These are phyloP conservation scores for Zygoascus sp. DNA, from an alignment of 1,139 yeast genomes.

Conservation along the genomic window DNA sequence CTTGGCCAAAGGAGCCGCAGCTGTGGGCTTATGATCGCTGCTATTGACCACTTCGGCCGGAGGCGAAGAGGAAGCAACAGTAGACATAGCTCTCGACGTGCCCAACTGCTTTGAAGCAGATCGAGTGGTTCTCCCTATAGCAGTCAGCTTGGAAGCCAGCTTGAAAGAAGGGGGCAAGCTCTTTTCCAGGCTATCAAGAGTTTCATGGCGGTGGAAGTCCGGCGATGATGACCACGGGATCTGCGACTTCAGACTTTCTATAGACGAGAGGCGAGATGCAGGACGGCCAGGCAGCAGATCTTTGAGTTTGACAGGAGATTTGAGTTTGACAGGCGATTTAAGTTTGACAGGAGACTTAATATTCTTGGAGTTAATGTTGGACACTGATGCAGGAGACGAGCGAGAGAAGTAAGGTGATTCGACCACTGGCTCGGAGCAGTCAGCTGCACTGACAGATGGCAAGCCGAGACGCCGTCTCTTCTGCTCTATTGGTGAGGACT, in stretches of 20 bases:
- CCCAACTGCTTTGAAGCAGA: background rate
- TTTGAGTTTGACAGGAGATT: background rate
- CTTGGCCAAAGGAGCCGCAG: conserved; percentile 7
- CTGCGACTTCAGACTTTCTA: background rate
- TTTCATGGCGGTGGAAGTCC: conserved; percentile 31
- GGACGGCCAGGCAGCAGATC: too few species aligned
- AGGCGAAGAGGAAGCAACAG: background rate
- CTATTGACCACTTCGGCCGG: background rate
- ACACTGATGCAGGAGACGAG: background rate
- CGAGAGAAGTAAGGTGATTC: background rate
- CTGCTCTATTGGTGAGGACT: background rate
- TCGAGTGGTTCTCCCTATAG: background rate
- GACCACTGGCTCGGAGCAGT: background rate
- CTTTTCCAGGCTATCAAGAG: conserved; percentile 20
- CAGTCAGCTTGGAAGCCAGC: background rate
- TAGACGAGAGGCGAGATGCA: background rate
- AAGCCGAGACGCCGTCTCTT: too few species aligned
- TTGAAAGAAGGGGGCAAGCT: background rate
- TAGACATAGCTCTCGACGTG: background rate
- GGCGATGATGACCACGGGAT: conserved; percentile 35
- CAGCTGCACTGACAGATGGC: too few species aligned
- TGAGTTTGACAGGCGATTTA: background rate
- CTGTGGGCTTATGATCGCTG: conserved; percentile 3
- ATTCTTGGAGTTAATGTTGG: background rate
- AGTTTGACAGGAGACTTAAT: background rate